Conservation (phyloP, 2,329 filamentous ascomycete genomes). For the Pseudogymnoascus sp. region DNA sequence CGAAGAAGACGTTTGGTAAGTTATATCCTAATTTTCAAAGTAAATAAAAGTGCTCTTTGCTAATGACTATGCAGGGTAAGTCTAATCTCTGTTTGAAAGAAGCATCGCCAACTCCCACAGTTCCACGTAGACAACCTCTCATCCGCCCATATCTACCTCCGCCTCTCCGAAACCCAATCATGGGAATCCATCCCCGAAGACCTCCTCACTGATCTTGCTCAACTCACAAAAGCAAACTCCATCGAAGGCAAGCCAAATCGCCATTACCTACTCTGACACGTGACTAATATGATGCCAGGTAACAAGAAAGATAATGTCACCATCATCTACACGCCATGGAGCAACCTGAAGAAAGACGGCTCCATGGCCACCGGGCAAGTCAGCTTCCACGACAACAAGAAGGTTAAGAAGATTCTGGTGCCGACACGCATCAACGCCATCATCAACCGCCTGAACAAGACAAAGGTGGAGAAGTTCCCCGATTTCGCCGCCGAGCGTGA, state of each 20-base stretch:
- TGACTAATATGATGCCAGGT: conserved; percentile 40
- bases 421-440: conserved; percentile 76
- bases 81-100: conserved; percentile 6
- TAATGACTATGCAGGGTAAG: conserved; percentile 12
- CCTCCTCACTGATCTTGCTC: conserved; percentile 80
- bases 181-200: conserved; percentile 76
- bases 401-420: conserved; percentile 77
- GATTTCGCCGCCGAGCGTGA: conserved; percentile 79
- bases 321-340: conserved; percentile 95
- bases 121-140: conserved; percentile 98
- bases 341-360: conserved; percentile 89
- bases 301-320: conserved; percentile 99
- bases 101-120: conserved; percentile 34
- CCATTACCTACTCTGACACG: not conserved
- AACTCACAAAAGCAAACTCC: conserved; percentile 96
- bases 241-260: conserved; percentile 63
- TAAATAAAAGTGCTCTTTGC: not conserved
- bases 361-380: conserved; percentile 95
- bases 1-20: conserved; percentile 90
- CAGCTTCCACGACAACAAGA: conserved; percentile 81
- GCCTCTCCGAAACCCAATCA: conserved; percentile 65
- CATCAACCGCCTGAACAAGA: conserved; percentile 98
- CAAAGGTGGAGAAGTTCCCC: conserved; percentile 77
- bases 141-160: conserved; percentile 91
- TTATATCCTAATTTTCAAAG: conserved; percentile 14